These are phyloP conservation scores for Ceriops decandra DNA, from an alignment of 345 rosid species.

Conservation along the genomic window DNA sequence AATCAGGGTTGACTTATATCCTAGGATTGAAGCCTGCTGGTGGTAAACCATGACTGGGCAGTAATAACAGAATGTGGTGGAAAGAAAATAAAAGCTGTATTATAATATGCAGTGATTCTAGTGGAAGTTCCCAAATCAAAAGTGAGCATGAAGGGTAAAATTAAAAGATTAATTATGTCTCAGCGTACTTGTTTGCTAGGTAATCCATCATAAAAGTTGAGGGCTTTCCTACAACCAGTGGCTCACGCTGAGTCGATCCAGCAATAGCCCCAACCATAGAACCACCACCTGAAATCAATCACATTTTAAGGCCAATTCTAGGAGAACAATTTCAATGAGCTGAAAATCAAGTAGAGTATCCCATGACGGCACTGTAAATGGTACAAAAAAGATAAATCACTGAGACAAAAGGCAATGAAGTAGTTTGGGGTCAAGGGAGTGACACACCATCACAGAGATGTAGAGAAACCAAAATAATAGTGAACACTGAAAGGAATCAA, in stretches of 20 bases:
- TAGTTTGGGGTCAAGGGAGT: too few species aligned
- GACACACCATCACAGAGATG: too few species aligned
- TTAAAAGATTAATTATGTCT: neutral
- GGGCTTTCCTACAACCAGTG: constrained; percentile 33
- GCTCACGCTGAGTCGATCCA: constrained; percentile 35
- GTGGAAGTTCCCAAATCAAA: neutral
- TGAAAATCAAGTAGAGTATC: too few species aligned
- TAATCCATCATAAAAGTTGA: constrained; percentile 44
- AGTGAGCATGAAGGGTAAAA: neutral
- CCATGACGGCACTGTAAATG: too few species aligned
- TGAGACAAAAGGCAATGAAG: too few species aligned
- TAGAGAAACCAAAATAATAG: neutral
- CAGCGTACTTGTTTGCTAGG: constrained; percentile 68
- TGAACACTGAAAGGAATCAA: neutral
- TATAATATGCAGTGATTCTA: neutral
- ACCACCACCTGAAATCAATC: constrained; percentile 29
- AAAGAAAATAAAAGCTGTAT: neutral
- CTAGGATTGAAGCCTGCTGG: too few species aligned
- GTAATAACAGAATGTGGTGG: too few species aligned
- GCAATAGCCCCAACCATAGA: constrained; percentile 32
- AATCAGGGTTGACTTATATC: too few species aligned
- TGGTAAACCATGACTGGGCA: too few species aligned
- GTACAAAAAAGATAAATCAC: too few species aligned
- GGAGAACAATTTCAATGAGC: neutral
- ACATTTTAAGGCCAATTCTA: neutral